Evolutionary conservation across 208 protist species (phyloP), one percentile per base, ranked within the genome.

Genomic region (Entamoeba invadens): DNA sequence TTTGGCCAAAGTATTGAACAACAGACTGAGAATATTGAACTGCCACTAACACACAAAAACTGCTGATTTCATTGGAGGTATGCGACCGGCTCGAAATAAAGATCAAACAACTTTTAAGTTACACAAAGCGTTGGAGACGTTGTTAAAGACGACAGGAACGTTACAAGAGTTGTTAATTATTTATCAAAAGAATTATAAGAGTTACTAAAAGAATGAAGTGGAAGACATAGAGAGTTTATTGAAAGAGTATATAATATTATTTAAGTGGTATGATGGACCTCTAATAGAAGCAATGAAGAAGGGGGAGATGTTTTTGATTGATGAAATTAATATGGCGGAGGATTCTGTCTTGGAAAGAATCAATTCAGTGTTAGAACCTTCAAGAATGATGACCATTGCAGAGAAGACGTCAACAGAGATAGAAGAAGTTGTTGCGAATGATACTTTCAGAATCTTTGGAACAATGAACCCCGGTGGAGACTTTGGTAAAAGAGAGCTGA

Each of bases 391-490:
- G 14, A 42, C 44, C 21, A 31, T 94, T n/a, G 18, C 93, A 4
- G 93, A 94, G 42, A 46, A n/a, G 25, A 57, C 21, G 31, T 46
- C 4, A n/a, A 38, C 5, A 45, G 46, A 44, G 25, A 68, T 92
- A 3, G 45, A 38, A 57, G 45, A 45, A 25, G 93, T 98, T 21
- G 45, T 93, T 44, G 97, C 96, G 0, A 94, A 97, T 91, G 95
- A 97, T 42, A 93, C 95, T 18, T 99, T 99, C 95, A 95, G 97
- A 91, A 96, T 99, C 21, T 93, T 99, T 94, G 99, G 99, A 35
- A 99, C 99, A 12, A 99, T 99, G 99, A 99, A 99, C 96, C 99
- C 99, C 12, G 98, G 95, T 93, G 99, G 99, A 44, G 99, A 99
- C 95, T 99, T 99, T 97, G 99, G 99, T 87, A 99, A 99, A 96